Evolutionary conservation across 2,329 filamentous ascomycete species (phyloP), one percentile per base, ranked within the genome.

Genomic region (Chaetoscypha palmicola): DNA sequence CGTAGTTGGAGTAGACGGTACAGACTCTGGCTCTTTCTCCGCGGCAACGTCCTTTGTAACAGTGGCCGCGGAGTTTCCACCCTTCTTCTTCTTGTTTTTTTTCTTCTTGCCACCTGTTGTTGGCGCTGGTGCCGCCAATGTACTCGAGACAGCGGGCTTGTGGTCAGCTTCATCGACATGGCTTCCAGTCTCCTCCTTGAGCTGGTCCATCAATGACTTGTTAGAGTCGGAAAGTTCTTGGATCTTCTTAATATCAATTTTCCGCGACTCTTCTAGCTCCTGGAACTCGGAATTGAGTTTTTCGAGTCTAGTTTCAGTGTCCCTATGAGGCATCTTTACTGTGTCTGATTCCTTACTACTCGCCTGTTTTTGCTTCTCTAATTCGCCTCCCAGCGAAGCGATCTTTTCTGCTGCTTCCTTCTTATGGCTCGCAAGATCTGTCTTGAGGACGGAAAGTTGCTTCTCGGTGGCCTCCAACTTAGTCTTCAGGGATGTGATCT

Each of bases 51-150:
- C 23, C 49, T 46, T 45, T n/a, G 44, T 36, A 5, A 60, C 51
- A 19, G 55, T 48, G 3, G 59, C 51, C 2, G 58, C 54, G 5
- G 58, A 51, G 34, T 47, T 54, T 12, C 50, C 55, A 14, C 77
- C 79, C 69, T 90, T 91, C 66, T 82, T 85, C 74, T 94, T 95
- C 70, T 91, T 94, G 62, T 86, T 86, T 52, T 89, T 94, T 64
- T 86, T 90, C 65, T 87, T 94, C 67, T 89, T 91, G 47, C 68
- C 67, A 9, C 69, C 64, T 11, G 59, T 64, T 11, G 68, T 62
- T 9, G 66, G 14, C 35, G 47, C 16, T 23, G 49, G 11, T 5
- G 35, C 31, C 7, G 47, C 26, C 36, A 51, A 19, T 20, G 48
- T 11, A 10, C 34, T 20, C 8, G 47, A 30, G 34, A 50, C 32